Base-by-base conservation (phyloP, 305 asterid genomes). In the Plantago lanceolata region DNA sequence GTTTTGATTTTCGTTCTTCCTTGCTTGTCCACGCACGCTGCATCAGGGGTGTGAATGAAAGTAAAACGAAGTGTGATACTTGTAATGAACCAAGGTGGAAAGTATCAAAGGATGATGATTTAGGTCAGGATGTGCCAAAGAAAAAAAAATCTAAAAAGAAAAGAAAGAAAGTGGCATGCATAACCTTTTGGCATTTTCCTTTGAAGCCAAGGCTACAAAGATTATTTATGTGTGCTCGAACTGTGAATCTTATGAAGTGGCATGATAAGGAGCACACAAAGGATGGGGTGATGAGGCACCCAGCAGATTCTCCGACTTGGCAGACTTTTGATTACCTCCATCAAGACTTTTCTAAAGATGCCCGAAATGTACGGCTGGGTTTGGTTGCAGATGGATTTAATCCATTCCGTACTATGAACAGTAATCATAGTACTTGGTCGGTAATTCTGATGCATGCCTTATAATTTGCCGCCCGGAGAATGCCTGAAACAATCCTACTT, bases 231-330 rank as follows among this genome's bases (percentile, higher is more conserved):
- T 8, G 49, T 1, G 8, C 49, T 18, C 19, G 40, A 33, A 58
- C 31, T 6, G 17, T 50, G 18, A n/a, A 47, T 8, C 11, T 35
- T 12, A 58, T 58, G 63, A 58, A 15, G 9, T 58, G 63, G 63
- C 63, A 35, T 37, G 49, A 28, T n/a, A 58, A 58, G 3, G 50
- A 33, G 24, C 49, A 17, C 14, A 31, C 17, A 0, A 43, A 54
- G 0, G 69, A 72, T 67, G 73, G 65, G 24, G 13, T 24, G 0
- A 7, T 72, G 2, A 61, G 68, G 33, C 72, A 72, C 28, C 71
- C 67, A 6, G 44, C 72, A 0, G 65, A 72, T 57, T 66, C 69
- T 9, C 59, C 43, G 5, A 49, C 57, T 0, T 68, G 71, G 69
- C 24, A 60, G 24, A 7, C 44, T 5, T 74, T 67, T 50, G 77